phyloP scores from a whole-genome alignment of 2,329 filamentous ascomycete genomes.

The Thelonectria blattea region DNA sequence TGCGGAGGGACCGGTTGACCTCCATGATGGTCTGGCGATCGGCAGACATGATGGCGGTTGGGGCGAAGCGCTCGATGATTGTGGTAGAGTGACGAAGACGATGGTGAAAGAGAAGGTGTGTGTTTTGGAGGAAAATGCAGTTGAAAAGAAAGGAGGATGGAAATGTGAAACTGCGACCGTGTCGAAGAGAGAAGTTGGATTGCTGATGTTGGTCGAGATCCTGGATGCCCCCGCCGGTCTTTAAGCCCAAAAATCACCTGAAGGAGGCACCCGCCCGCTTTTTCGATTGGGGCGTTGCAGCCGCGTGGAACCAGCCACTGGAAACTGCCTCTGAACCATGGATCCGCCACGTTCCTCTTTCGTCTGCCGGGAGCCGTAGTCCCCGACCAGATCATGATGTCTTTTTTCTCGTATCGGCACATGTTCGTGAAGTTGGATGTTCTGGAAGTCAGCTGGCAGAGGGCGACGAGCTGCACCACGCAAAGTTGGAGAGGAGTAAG shows the following conservation, averaged over 20 bases:
- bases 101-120: neutral
- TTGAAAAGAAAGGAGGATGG: slow-evolving; percentile 1
- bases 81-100: neutral
- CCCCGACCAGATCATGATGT: slow-evolving; percentile 12
- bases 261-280: slow-evolving; percentile 9
- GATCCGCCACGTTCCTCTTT: neutral
- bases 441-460: no score
- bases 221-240: neutral
- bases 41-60: slow-evolving; percentile 48
- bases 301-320: slow-evolving; percentile 19
- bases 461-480: neutral
- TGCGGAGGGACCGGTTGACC: slow-evolving; percentile 84
- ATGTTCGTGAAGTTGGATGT: neutral
- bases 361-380: slow-evolving; percentile 15
- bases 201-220: neutral
- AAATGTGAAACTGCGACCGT: slow-evolving; percentile 5
- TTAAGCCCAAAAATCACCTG: slow-evolving; percentile 8
- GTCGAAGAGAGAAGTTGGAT: neutral
- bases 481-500: neutral
- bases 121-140: neutral
- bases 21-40: slow-evolving; percentile 67
- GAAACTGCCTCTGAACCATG: no score
- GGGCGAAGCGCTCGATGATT: neutral
- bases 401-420: neutral
- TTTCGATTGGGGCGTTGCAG: slow-evolving; percentile 35